Evolutionary conservation across 371 early-diverging fungal species (phyloP), one percentile per base, ranked within the genome.

Genomic region (Coemansia sp.): DNA sequence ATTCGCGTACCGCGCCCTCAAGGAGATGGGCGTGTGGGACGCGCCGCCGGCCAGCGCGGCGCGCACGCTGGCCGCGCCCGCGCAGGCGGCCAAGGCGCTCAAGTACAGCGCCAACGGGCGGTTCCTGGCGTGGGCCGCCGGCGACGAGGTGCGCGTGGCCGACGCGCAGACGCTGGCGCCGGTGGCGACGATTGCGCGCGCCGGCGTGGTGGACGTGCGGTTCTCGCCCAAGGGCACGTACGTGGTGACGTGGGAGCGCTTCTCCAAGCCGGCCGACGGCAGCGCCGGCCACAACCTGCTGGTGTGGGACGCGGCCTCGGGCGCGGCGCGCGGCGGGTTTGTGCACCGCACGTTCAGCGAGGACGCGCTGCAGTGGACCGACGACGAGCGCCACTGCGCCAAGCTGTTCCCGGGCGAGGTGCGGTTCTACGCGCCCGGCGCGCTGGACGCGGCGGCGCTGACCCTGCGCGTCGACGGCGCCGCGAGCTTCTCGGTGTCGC

Each of bases 361-460:
- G 66, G 89, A 91, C 88, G 89, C 92, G 59, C 85, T 93, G 71
- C 93, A 95, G 75, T 98, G 94, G 94, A 93, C 95, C 31, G 89
- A 87, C 54, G 94, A 94, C 66, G 98, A 98, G 80, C 64, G 85
- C 40, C 89, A 84, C 71, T 94, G 88, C 77, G 92, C 92, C 31
- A 87, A 91, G 59, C 86, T 94, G 81, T 91, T 92, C 10, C 81
- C 90, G 6, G 86, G 87, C 43, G 95, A 95, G 75, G 84, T 98
- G 64, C 94, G 94, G 51, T 91, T 98, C 68, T 94, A 87, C 84
- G 84, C 87, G 64, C 86, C 90, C 63, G 83, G 83, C 50, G 84
- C 85, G 52, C 71, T 85, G 66, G 81, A 80, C 43, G 86, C 87
- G 77, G 80, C 86, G 48, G 82, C 80, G n/a, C 77, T 66, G 38